Conservation (phyloP, 2,329 filamentous ascomycete species). For the Xylaria sp. region DNA sequence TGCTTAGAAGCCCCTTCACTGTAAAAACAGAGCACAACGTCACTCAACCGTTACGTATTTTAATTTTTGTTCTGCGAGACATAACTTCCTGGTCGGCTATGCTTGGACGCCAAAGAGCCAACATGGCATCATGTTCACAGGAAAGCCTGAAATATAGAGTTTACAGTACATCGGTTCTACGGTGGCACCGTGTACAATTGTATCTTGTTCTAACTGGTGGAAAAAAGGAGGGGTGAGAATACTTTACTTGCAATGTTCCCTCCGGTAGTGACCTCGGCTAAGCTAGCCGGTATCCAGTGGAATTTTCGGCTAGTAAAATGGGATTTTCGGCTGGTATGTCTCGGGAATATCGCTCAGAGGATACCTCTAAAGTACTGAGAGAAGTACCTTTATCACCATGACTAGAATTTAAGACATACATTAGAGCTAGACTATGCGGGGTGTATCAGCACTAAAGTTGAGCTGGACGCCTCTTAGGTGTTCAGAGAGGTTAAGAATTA, state of each 20-base stretch:
- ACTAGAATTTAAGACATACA: constrained; percentile 26
- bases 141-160: no score
- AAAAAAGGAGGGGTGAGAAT: no score
- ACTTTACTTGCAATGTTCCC: neutral
- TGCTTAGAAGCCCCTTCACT: no score
- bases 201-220: no score
- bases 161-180: no score
- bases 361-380: neutral
- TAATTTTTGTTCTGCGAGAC: no score
- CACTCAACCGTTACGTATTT: no score
- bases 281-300: neutral
- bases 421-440: constrained; percentile 23
- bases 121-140: no score
- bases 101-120: no score
- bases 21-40: no score
- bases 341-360: constrained; percentile 31
- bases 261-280: neutral
- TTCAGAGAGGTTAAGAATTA: neutral
- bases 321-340: constrained; percentile 26
- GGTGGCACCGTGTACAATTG: no score
- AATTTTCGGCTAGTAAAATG: neutral
- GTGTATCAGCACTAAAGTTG: constrained; percentile 2
- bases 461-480: neutral
- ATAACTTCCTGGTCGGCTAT: no score
- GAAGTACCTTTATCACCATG: constrained; percentile 6